A percentile compares a stretch with the other conserved stretches of the same genome.
Evolutionary conservation across 352 stramenopile species (phyloP).

Genomic region (Phytophthora ramorum): DNA sequence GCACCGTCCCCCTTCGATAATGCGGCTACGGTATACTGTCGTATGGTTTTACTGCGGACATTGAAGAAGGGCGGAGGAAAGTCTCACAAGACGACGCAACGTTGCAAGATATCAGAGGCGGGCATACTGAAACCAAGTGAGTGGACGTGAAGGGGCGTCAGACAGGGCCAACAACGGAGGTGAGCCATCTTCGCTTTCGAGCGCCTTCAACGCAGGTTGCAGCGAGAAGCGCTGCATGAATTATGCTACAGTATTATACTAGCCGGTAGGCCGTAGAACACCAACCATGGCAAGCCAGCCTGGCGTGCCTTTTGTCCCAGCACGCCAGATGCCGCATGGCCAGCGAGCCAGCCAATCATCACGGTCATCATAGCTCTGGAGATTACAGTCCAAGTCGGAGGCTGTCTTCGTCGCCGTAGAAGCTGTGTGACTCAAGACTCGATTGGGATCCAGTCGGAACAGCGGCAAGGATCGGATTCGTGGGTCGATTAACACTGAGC

Average conservation of each 20-base stretch:
- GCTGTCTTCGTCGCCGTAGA: slow-evolving; percentile 16
- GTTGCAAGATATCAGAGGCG: slow-evolving; percentile 29
- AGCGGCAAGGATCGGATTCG: slow-evolving; percentile 19
- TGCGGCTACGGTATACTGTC: background rate
- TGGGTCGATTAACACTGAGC: background rate
- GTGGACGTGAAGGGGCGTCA: slow-evolving; percentile 11
- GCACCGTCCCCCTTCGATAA: slow-evolving; percentile 2
- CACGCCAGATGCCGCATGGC: slow-evolving; percentile 21
- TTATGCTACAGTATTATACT: too few relatives aligned
- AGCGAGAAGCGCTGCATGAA: background rate
- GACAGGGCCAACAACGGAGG: slow-evolving; percentile 8
- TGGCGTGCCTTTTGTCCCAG: slow-evolving; percentile 15
- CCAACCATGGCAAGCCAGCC: slow-evolving; percentile 11
- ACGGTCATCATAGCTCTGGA: background rate
- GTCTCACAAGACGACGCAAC: slow-evolving; percentile 12
- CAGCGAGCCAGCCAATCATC: slow-evolving; percentile 24
- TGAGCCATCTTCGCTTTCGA: slow-evolving; percentile 8
- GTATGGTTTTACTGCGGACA: slow-evolving; percentile 4
- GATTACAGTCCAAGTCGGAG: slow-evolving; percentile 1
- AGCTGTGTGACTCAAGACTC: slow-evolving; percentile 6
- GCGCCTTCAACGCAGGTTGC: background rate
- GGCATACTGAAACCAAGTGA: slow-evolving; percentile 24
- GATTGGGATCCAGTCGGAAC: slow-evolving; percentile 11
- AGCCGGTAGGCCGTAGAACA: background rate
- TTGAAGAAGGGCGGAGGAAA: slow-evolving; percentile 12